Evolutionary conservation across 306 rosid species (phyloP).

Genomic region (Dryas octopetala): DNA sequence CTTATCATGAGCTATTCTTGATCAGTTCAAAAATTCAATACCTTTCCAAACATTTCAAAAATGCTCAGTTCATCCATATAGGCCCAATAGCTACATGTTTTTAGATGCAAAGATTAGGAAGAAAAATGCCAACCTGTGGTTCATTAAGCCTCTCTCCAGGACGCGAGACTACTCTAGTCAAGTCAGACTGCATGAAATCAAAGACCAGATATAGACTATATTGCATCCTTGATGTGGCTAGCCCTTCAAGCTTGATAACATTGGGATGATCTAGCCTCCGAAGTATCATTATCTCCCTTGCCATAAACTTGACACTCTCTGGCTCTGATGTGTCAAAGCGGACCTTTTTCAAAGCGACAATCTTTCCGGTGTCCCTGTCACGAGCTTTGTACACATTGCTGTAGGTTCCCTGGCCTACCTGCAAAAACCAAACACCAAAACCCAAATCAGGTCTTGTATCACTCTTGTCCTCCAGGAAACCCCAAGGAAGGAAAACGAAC

Average conservation of each 20-base stretch:
- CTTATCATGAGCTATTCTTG: neutral
- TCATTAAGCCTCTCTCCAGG: constrained; percentile 51
- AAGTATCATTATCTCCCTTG: constrained; percentile 66
- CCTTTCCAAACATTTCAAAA: neutral
- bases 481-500: neutral
- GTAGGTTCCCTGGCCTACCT: constrained; percentile 76
- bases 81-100: neutral
- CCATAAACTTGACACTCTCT: constrained; percentile 73
- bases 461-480: neutral
- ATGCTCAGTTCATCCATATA: neutral
- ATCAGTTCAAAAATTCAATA: neutral
- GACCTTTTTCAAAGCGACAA: constrained; percentile 79
- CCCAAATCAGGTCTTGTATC: neutral
- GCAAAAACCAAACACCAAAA: constrained; percentile 20
- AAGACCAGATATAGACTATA: constrained; percentile 74
- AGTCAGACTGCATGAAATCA: constrained; percentile 55
- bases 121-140: constrained; percentile 50
- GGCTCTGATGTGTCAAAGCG: constrained; percentile 71
- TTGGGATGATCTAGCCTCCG: constrained; percentile 67
- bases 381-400: constrained; percentile 82
- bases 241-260: constrained; percentile 66
- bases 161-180: constrained; percentile 57
- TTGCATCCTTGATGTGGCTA: constrained; percentile 77
- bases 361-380: constrained; percentile 54
- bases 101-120: neutral